Conservation (phyloP, 345 rosid genomes). For the Populus nigra region DNA sequence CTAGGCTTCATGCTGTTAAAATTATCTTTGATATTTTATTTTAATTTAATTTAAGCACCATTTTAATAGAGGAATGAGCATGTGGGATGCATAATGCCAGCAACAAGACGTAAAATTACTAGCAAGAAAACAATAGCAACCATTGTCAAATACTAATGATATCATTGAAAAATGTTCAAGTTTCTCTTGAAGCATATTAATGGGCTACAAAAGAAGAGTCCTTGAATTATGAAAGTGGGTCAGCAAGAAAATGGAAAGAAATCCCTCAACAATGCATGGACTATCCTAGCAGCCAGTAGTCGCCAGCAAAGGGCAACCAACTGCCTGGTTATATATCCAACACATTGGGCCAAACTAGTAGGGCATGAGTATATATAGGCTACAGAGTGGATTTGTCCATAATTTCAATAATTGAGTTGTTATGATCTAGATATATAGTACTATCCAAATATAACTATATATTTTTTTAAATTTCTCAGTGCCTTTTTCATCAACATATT, state of each 20-base stretch:
- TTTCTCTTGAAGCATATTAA: conserved; percentile 7
- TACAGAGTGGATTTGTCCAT: conserved; percentile 22
- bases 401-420: conserved; percentile 28
- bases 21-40: too few relatives aligned
- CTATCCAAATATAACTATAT: background rate
- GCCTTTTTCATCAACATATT: background rate
- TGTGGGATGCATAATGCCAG: background rate
- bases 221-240: background rate
- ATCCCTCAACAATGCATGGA: background rate
- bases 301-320: conserved; percentile 14
- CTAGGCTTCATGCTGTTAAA: too few relatives aligned
- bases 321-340: conserved; percentile 6
- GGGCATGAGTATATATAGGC: conserved; percentile 16
- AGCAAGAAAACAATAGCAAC: too few relatives aligned
- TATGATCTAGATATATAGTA: background rate
- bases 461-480: background rate
- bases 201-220: conserved; percentile 19
- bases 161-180: background rate
- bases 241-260: background rate
- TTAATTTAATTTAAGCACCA: background rate
- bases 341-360: conserved; percentile 18
- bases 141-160: too few relatives aligned
- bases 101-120: background rate
- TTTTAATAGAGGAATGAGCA: background rate
- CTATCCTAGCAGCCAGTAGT: background rate